A percentile compares a stretch with the other conserved stretches of the same genome.
phyloP scores from a whole-genome alignment of 441 rosid genomes.

The Viola pubescens region DNA sequence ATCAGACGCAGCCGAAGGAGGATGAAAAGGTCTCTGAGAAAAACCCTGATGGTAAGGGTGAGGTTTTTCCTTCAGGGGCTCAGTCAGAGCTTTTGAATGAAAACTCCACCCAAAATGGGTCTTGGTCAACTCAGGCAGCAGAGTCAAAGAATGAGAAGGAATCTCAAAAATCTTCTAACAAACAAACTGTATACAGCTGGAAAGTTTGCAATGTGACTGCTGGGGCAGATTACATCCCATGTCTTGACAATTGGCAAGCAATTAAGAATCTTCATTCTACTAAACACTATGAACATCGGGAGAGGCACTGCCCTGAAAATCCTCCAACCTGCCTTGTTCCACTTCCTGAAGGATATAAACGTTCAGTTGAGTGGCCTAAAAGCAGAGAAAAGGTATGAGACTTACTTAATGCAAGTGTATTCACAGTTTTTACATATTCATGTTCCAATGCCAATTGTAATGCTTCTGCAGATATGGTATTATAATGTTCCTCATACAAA shows the following conservation, averaged over 20 bases:
- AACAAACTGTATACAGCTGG: conserved; percentile 47
- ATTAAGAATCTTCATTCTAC: conserved; percentile 60
- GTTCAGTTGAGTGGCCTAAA: conserved; percentile 76
- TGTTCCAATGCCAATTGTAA: conserved; percentile 12
- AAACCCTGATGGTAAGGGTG: conserved; percentile 32
- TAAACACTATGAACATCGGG: conserved; percentile 93
- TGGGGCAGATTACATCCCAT: conserved; percentile 86
- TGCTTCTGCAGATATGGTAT: conserved; percentile 70
- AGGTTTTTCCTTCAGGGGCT: conserved; percentile 67
- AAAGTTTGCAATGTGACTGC: conserved; percentile 77
- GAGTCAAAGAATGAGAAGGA: conserved; percentile 89
- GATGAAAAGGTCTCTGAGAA: conserved; percentile 33
- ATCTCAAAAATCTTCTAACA: conserved; percentile 42
- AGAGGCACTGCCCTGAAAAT: conserved; percentile 83
- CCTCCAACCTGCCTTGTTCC: conserved; percentile 87
- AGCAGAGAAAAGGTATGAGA: conserved; percentile 80
- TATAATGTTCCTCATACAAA: conserved; percentile 83
- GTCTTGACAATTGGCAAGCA: conserved; percentile 82
- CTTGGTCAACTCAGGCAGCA: conserved; percentile 78
- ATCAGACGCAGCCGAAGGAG: conserved; percentile 35
- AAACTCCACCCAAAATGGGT: conserved; percentile 52
- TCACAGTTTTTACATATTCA: not conserved
- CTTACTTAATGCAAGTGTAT: not conserved
- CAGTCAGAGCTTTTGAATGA: conserved; percentile 76
- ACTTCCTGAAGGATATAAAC: conserved; percentile 76